Evolutionary conservation across 2,329 filamentous ascomycete species (phyloP).

Genomic region (Colletotrichum salicis): DNA sequence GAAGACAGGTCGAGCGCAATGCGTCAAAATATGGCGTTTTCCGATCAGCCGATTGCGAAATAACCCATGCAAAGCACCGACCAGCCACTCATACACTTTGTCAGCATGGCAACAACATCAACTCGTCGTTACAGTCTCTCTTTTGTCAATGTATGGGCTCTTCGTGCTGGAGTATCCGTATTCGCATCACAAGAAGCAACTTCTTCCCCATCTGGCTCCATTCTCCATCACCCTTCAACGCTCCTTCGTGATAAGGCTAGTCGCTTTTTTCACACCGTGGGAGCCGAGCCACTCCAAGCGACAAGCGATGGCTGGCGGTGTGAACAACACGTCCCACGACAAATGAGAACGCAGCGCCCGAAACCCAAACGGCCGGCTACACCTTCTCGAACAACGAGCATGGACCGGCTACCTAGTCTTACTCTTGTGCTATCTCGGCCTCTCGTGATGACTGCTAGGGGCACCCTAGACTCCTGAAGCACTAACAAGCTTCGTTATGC

Average conservation of each 20-base stretch:
- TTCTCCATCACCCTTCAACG: conserved; percentile 2
- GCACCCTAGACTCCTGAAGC: background rate
- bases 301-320: conserved; percentile 25
- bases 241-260: conserved; percentile 16
- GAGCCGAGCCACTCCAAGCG: background rate
- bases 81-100: conserved; percentile 8
- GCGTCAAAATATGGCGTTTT: conserved; percentile 31
- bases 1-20: conserved; percentile 16
- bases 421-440: conserved; percentile 7
- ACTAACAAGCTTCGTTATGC: conserved; percentile 20
- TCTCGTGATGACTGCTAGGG: conserved; percentile 18
- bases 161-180: background rate
- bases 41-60: conserved; percentile 32
- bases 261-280: background rate
- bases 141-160: background rate
- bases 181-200: conserved; percentile 25
- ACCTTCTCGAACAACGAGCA: conserved; percentile 23
- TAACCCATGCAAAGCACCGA: conserved; percentile 6
- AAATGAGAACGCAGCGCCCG: background rate
- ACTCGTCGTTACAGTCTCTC: background rate
- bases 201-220: background rate
- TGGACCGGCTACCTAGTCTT: conserved; percentile 19
- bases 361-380: conserved; percentile 11
- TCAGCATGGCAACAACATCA: conserved; percentile 1
- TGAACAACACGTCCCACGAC: conserved; percentile 15